These are phyloP conservation scores for Calonectria pauciramosa DNA, from an alignment of 2,329 filamentous ascomycete species.

Conservation along the genomic window DNA sequence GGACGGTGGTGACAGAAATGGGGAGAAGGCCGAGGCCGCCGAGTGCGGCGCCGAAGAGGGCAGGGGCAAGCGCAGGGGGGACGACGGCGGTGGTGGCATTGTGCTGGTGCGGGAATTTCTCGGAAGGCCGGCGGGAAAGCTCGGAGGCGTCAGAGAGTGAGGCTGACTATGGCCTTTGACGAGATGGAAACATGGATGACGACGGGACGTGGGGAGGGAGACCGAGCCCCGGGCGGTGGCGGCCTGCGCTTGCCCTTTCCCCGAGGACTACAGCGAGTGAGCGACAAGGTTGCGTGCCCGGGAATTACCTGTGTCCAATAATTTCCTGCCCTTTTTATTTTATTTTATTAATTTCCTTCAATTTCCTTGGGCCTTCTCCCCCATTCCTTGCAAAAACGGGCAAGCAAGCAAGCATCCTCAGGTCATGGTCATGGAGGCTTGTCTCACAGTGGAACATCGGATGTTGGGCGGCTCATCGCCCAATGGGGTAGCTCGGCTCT, in stretches of 20 bases:
- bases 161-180: slow-evolving; percentile 22
- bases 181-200: slow-evolving; percentile 19
- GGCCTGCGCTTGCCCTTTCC: not conserved
- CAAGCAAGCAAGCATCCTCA: not conserved
- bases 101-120: slow-evolving; percentile 41
- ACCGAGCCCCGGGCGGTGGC: not conserved
- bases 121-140: slow-evolving; percentile 30
- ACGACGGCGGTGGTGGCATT: slow-evolving; percentile 48
- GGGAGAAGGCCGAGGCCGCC: slow-evolving; percentile 5
- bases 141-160: slow-evolving; percentile 29
- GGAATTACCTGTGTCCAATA: not conserved
- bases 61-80: slow-evolving; percentile 7
- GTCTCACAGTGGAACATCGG: not conserved
- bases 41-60: not conserved
- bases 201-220: not conserved
- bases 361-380: not conserved
- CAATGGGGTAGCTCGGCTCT: not conserved
- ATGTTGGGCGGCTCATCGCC: slow-evolving; percentile 6
- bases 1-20: not conserved
- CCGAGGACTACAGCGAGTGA: too few species aligned
- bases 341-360: not conserved
- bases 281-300: not conserved
- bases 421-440: slow-evolving; percentile 3
- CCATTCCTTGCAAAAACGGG: not conserved
- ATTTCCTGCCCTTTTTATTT: not conserved